Evolutionary conservation across 495 filamentous ascomycete species (phyloP), one percentile per base, ranked within the genome.

Genomic region (Pyronema domesticum): DNA sequence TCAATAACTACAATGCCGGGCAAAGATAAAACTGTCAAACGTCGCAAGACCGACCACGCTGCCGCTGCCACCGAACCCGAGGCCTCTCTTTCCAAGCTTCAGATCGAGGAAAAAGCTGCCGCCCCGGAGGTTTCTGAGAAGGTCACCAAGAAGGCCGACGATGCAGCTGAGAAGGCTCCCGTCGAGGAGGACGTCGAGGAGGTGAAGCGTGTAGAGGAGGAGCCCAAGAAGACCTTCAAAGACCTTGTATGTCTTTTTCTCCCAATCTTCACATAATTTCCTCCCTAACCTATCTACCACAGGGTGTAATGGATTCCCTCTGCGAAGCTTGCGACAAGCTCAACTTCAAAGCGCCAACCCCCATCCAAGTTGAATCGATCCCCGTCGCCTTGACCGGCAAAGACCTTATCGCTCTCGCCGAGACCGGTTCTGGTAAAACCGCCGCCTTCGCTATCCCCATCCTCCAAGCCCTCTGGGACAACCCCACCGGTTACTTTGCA

Each of bases 391-490:
- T 96, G 8, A 69, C 81, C 57, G 81, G 82, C 19, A 76, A 86
- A 58, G 91, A 99, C 68, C 94, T 87, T 49, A 99, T 99, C 68
- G 91, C 91, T 33, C 93, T 96, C 69, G 91, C 91, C 17, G 93
- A 99, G 74, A 95, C 88, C 47, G 91, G 91, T 72, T 96, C 91
- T 51, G 91, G 91, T 73, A 99, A 99, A 75, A 99, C 91, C 18
- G 91, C 91, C 8, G 96, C 91, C 0, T 99, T 99, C 74, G 89
- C 89, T 53, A 94, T 99, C 71, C 89, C 85, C 64, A 87, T 93
- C 65, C 81, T 99, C 33, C 91, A 98, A 67, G 85, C 3, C 77
- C 74, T 45, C 74, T 95, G 43, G 81, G 88, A 58, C 80, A 91
- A 68, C 88, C 84, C 53, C 87, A 96, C 73, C 23, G 50, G 37